These are phyloP conservation scores for Coemansia sp. DNA, from an alignment of 192 early-diverging fungal genomes.

Conservation along the genomic window DNA sequence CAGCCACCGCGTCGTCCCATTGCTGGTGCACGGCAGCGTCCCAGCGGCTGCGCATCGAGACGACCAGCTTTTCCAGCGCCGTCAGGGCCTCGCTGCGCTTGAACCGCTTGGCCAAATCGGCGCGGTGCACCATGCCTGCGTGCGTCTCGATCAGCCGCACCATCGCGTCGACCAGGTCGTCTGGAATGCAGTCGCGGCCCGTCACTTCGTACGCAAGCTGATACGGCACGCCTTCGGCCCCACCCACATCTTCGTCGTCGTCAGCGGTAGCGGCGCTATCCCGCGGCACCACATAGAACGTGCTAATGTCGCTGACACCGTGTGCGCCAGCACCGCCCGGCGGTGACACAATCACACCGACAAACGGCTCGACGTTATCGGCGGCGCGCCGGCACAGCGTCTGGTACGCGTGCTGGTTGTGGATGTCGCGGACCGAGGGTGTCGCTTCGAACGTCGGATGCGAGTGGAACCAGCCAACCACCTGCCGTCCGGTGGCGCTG, in stretches of 20 bases:
- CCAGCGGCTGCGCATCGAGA: slow-evolving; percentile 56
- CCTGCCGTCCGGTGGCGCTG: slow-evolving; percentile 53
- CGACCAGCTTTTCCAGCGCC: slow-evolving; percentile 61
- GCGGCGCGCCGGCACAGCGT: slow-evolving; percentile 62
- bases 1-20: slow-evolving; percentile 36
- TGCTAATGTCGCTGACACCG: slow-evolving; percentile 38
- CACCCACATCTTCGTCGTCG: background rate
- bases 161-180: slow-evolving; percentile 55
- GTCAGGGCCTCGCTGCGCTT: slow-evolving; percentile 52
- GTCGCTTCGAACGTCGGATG: slow-evolving; percentile 90
- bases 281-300: slow-evolving; percentile 14
- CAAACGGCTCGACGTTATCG: slow-evolving; percentile 77
- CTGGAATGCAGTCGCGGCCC: slow-evolving; percentile 43
- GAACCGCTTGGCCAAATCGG: slow-evolving; percentile 57
- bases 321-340: slow-evolving; percentile 55
- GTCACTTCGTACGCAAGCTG: slow-evolving; percentile 41
- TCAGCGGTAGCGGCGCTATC: background rate
- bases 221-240: slow-evolving; percentile 1
- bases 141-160: slow-evolving; percentile 59
- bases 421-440: slow-evolving; percentile 85
- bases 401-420: slow-evolving; percentile 87
- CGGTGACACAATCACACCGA: slow-evolving; percentile 84
- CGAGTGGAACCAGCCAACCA: slow-evolving; percentile 96
- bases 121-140: slow-evolving; percentile 48
- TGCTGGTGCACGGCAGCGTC: slow-evolving; percentile 12